A percentile compares a stretch with the other conserved stretches of the same genome.
Evolutionary conservation across 257 asterid species (phyloP).

Genomic region (Anisodus acutangulus): DNA sequence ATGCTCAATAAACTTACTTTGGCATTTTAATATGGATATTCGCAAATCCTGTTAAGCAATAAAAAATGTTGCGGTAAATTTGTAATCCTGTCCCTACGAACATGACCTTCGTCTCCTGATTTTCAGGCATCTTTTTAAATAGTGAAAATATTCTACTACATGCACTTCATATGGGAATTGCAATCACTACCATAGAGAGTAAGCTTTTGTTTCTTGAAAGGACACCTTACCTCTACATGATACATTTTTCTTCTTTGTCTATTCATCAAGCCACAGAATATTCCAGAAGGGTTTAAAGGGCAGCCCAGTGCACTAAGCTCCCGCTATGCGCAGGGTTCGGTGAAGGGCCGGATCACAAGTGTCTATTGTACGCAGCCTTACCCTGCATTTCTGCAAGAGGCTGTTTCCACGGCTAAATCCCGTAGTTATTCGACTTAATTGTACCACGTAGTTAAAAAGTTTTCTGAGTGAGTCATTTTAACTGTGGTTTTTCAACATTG

Average conservation of each 20-base stretch:
- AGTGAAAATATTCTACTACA: neutral
- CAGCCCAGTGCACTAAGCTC: too few relatives aligned
- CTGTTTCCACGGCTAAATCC: too few relatives aligned
- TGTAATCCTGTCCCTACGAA: neutral
- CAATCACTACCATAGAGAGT: slow-evolving; percentile 14
- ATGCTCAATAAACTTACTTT: slow-evolving; percentile 13
- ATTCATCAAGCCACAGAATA: slow-evolving; percentile 11
- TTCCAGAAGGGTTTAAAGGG: neutral
- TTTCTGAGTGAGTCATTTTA: neutral
- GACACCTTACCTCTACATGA: neutral
- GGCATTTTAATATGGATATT: neutral
- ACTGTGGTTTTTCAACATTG: neutral
- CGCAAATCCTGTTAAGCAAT: slow-evolving; percentile 13
- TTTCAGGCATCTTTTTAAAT: slow-evolving; percentile 2
- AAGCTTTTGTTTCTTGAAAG: slow-evolving; percentile 22
- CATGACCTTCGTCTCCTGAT: slow-evolving; percentile 2
- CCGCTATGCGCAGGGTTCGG: too few relatives aligned
- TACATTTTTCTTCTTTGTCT: neutral
- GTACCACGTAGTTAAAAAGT: neutral
- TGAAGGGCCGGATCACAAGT: too few relatives aligned
- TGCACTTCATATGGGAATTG: neutral
- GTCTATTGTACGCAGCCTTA: too few relatives aligned
- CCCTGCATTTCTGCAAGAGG: too few relatives aligned
- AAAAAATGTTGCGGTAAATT: neutral
- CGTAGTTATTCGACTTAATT: neutral